Evolutionary conservation across 1,284 basidiomycete species (phyloP), one percentile per base, ranked within the genome.

Genomic region (Tilletiaria anomala): DNA sequence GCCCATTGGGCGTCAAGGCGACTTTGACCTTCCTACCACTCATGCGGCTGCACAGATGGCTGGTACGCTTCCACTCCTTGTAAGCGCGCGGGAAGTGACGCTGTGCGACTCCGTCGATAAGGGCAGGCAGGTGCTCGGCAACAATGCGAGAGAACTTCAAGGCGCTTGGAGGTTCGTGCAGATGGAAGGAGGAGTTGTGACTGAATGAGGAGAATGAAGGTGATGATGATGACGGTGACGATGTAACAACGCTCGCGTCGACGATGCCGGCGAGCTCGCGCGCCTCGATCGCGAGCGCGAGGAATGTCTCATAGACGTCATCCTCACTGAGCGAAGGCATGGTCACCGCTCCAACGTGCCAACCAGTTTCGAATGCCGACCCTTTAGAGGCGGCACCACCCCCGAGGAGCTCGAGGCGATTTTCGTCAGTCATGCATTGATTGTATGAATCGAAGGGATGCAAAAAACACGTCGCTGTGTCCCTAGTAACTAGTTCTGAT

Each of bases 1-100:
- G 40, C 8, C 59, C 59, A 32, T 62, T 51, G 2, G 54, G 56
- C 6, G 59, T 62, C 20, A 60, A 35, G 21, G 59, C 53, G 14
- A 62, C 55, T 5, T 40, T 41, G 0, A 61, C 50, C 14, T n/a
- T 38, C 2, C 44, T 37, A 11, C 44, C 45, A 0, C 50, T 48
- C 56, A 62, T 58, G 16, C 34, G 33, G 32, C 38, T 22, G 18
- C 19, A 22, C 3, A 62, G 45, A 29, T 61, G 55, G 19, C 24
- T 26, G 4, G 50, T 52, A 20, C 48, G 43, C 33, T 46, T 47
- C 59, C 59, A 61, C n/a, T 40, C 26, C 2, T 21, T 36, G 15
- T 32, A 35, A 8, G 26, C 26, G 1, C 47, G 37, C 6, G 29
- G 12, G 1, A 40, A 15, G n/a, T 53, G 49, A 24, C 47, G 46